Evolutionary conservation across 2,329 filamentous ascomycete species (phyloP), one percentile per base, ranked within the genome.

Genomic region (Ceratocystis diversiconidia): DNA sequence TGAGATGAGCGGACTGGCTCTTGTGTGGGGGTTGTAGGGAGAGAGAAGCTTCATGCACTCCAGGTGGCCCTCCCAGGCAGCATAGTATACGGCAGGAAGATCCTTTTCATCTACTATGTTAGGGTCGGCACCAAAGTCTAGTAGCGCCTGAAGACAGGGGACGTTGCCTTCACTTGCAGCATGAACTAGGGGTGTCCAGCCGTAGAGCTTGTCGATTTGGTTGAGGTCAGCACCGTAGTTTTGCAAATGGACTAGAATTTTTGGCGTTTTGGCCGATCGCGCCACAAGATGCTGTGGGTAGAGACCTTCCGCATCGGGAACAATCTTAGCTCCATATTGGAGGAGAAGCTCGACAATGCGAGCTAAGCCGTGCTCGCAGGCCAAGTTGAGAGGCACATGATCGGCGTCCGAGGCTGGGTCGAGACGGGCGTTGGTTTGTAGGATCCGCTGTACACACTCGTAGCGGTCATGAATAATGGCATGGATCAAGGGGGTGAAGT

Each of bases 251-350:
- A 92, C 77, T 10, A 97, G 79, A 32, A 96, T 82, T 65, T 89
- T 81, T 0, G 91, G 88, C 0, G 85, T 88, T 72, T 92, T 86
- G 2, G 90, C 90, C 36, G 92, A 94, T 65, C 94, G 84, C 28
- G 94, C 92, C 22, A 97, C 92, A 43, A 97, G 82, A 76, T 99
- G 94, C 73, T 97, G 94, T n/a, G 94, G 94, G 73, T 90, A 99
- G 10, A 99, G 79, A 0, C 94, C 94, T 78, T 99, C 94, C 1
- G 94, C 94, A 75, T 99, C 94, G 7, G 94, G 87, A n/a, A 96
- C 79, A 67, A 99, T 87, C 66, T 84, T 81, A 5, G 92, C 90
- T 7, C 87, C 85, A 70, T 89, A 85, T 71, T 89, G 86, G 62
- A 99, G 79, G 0, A 99, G 83, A 68, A 96, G 80, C 72, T 92